phyloP scores from a whole-genome alignment of 2,329 filamentous ascomycete genomes.

The Lasiodiplodia gonubiensis region DNA sequence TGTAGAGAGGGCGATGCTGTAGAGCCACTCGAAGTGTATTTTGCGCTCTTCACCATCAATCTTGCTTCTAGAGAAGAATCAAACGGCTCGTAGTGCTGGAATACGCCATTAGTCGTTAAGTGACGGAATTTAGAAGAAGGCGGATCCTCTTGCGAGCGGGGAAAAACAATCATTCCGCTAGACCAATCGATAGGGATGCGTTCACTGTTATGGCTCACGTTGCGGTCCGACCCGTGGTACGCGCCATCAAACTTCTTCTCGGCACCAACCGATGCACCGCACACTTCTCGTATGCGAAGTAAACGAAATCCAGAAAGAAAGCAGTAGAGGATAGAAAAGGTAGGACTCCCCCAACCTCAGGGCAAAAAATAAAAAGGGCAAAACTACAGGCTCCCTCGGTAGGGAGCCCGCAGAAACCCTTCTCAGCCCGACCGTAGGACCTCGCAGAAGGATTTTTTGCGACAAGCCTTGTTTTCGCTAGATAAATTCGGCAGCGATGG shows the following conservation, averaged over 20 bases:
- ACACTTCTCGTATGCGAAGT: background rate
- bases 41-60: no score
- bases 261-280: background rate
- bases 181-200: background rate
- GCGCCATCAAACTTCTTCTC: background rate
- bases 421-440: no score
- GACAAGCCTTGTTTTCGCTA: no score
- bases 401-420: no score
- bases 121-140: background rate
- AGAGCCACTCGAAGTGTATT: constrained; percentile 13
- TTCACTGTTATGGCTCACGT: background rate
- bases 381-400: no score
- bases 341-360: no score
- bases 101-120: background rate
- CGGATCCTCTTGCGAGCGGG: background rate
- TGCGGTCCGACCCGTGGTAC: background rate
- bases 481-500: no score
- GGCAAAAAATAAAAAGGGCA: no score
- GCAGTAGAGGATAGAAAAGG: no score
- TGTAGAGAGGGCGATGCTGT: constrained; percentile 48
- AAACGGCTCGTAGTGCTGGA: background rate
- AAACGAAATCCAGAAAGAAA: no score
- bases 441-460: no score
- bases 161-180: background rate
- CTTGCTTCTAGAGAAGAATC: background rate